Base-by-base conservation (phyloP, 2,329 filamentous ascomycete species). In the Ceratocystiopsis sp. region DNA sequence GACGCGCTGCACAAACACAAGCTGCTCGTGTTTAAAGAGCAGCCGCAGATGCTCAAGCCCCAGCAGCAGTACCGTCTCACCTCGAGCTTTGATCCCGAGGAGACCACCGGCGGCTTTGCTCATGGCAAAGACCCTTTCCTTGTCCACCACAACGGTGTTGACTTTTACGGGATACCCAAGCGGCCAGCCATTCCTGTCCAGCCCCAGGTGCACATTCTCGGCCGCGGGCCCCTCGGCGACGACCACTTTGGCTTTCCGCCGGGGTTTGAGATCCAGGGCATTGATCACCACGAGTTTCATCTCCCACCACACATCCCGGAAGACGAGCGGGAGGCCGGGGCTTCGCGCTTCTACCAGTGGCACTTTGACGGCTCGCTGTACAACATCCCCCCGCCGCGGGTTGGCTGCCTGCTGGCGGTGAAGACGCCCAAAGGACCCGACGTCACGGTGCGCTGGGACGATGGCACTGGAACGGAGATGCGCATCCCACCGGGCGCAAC, bases 151-250 rank as follows among this genome's bases (percentile, higher is more conserved):
- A 56, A 60, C 25, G 53, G 53, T n/a, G 43, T 58, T 17, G 55
- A 58, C 42, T 59, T 61, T 38, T 58, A 59, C 45, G 57, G 58
- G 18, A 54, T 60, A 12, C 58, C 58, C 42, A 53, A 53, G 39
- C 46, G 50, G 14, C 47, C 50, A 1, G 57, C 56, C 5, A 58
- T 61, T 33, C 57, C 58, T 9, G 53, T 52, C 1, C 58, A 61
- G 44, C 58, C 58, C 6, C 57, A 61, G 50, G 58, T 61, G 4
- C 58, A 61, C 42, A 60, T 61, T 38, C 52, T 61, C 19, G 58
- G 59, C 2, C 55, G 58, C 25, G 59, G 59, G 1, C 52, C 54
- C 11, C 41, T 60, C n/a, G 58, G 55, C 0, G 45, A 55, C 9
- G 48, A 51, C 18, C 56, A 61, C 48, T 60, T 56, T 42, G 53